Conservation (phyloP, 2,329 filamentous ascomycete species). For the Penicillium decumbens region DNA sequence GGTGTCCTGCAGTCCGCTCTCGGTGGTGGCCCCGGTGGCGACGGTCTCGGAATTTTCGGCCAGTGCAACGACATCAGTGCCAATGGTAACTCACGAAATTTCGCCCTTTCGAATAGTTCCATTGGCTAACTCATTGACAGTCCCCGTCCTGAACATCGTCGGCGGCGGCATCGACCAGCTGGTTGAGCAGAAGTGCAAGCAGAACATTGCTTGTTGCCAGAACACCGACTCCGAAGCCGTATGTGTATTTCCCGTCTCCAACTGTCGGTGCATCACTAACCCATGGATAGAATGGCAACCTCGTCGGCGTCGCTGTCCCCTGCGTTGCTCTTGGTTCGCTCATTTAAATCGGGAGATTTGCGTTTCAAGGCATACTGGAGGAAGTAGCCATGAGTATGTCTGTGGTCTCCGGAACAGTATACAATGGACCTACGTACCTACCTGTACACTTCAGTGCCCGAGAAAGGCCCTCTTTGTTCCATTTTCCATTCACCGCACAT, state of each 20-base stretch:
- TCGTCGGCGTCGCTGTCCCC: constrained; percentile 29
- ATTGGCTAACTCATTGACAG: not conserved
- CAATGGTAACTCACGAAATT: constrained; percentile 17
- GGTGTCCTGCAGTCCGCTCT: constrained; percentile 27
- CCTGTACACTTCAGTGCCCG: constrained; percentile 5
- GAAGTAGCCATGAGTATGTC: constrained; percentile 1
- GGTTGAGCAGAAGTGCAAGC: constrained; percentile 29
- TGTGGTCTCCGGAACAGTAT: constrained; percentile 1
- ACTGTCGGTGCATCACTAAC: no score
- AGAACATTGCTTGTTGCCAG: constrained; percentile 32
- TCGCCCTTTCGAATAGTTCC: not conserved
- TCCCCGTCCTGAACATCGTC: constrained; percentile 10
- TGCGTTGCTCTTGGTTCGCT: constrained; percentile 31
- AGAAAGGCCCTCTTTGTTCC: constrained; percentile 5
- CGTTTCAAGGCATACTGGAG: not conserved
- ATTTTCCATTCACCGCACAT: not conserved
- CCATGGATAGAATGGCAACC: constrained; percentile 20
- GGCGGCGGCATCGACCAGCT: constrained; percentile 18
- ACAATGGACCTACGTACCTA: constrained; percentile 8
- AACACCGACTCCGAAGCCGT: constrained; percentile 22
- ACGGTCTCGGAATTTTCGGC: constrained; percentile 29
- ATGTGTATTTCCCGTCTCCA: constrained; percentile 1
- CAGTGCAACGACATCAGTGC: constrained; percentile 32
- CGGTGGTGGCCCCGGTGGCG: constrained; percentile 22
- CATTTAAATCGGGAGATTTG: constrained; percentile 21